Base-by-base conservation (phyloP, 805 yeast species). In the Grigorovia transvaalensis region DNA sequence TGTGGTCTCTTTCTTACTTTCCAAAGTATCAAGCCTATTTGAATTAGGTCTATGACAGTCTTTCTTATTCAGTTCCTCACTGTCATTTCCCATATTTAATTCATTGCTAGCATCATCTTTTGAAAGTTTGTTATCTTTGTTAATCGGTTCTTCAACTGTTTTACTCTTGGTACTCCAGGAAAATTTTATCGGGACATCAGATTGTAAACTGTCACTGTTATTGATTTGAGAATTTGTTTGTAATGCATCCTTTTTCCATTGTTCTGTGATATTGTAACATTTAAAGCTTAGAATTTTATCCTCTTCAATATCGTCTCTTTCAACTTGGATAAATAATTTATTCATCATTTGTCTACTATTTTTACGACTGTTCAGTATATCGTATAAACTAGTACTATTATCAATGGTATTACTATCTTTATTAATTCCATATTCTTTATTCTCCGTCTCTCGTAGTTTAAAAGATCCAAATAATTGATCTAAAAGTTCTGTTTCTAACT, bases 151-250 rank as follows among this genome's bases (percentile, higher is more conserved):
- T 46, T 17, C 38, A 33, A 13, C 38, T 35, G 43, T 42, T 17
- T 29, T 30, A 35, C 11, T 30, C 12, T 53, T 58, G 45, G 59
- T 55, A 35, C 66, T 63, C 69, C 69, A 65, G 11, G 63, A 54
- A 52, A 65, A 65, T n/a, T 57, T 51, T 2, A 63, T 62, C 2
- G 67, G 65, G 1, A 61, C 48, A 15, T 63, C 69, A 9, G 55
- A 47, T 17, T 51, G 59, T 19, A 61, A 50, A 7, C 56, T 50
- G 12, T 57, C 52, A 2, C 62, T 44, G 18, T 52, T 47, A 11
- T 47, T 46, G 13, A 35, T 44, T 18, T 50, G 54, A 8, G 57
- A 47, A 45, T 23, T 50, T 4, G 57, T 44, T 8, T 46, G 44
- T n/a, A 56, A 52, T 48, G 63, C 63, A 44, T 60, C 59, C 8